Conservation (phyloP, 176 grass and related monocot species). For the Themeda triandra region DNA sequence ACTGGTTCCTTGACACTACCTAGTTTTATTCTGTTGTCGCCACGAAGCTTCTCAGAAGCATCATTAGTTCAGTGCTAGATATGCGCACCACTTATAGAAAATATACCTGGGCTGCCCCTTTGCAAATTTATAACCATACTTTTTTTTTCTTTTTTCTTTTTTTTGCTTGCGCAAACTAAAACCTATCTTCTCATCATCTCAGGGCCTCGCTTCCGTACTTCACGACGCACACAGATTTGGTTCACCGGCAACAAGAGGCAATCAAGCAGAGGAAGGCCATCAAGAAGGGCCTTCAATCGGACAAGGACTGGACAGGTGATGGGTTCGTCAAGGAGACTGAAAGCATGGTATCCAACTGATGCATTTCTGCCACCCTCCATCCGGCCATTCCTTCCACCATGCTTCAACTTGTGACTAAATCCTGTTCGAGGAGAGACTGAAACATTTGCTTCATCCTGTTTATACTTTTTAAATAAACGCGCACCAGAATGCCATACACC, state of each 20-base stretch:
- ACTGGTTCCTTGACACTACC: slow-evolving; percentile 24
- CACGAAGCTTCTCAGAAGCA: slow-evolving; percentile 15
- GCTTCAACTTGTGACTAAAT: slow-evolving; percentile 40
- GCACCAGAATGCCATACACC: not conserved
- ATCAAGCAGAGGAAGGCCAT: slow-evolving; percentile 82
- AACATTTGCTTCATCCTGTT: slow-evolving; percentile 10
- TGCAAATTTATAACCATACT: not conserved
- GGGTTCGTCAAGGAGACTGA: slow-evolving; percentile 90
- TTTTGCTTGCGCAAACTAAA: not conserved
- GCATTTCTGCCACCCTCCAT: not conserved
- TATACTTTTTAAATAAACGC: slow-evolving; percentile 26
- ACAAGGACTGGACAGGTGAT: slow-evolving; percentile 98
- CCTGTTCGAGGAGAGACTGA: slow-evolving; percentile 9
- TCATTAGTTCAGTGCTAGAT: not conserved
- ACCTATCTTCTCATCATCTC: not conserved
- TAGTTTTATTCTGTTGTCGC: slow-evolving; percentile 11
- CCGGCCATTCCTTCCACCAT: slow-evolving; percentile 1
- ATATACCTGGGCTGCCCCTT: not conserved
- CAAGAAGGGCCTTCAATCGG: slow-evolving; percentile 75
- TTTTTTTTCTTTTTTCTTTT: not conserved
- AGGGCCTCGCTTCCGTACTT: slow-evolving; percentile 89
- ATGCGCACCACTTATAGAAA: not conserved
- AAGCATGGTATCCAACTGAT: slow-evolving; percentile 98
- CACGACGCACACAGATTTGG: slow-evolving; percentile 87
- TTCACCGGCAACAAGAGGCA: slow-evolving; percentile 74